Percentiles rank a stretch among this genome's conserved stretches.
These are phyloP conservation scores for Entrophospora sp. DNA, from an alignment of 192 early-diverging fungal genomes.

Conservation along the genomic window DNA sequence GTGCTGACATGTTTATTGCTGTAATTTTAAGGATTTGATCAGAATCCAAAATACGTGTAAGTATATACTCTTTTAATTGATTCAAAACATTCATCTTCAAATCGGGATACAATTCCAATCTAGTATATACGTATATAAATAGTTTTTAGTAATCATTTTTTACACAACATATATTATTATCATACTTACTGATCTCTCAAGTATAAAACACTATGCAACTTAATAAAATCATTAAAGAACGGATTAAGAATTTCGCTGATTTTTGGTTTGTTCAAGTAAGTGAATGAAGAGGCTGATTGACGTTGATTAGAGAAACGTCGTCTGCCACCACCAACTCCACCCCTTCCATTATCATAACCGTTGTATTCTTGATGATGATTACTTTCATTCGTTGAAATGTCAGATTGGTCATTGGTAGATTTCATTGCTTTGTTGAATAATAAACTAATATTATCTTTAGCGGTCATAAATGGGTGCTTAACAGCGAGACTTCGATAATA, in stretches of 20 bases:
- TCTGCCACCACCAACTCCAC: constrained; percentile 24
- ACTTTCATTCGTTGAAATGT: not conserved
- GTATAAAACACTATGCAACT: constrained; percentile 31
- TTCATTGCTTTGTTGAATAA: constrained; percentile 30
- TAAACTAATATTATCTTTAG: constrained; percentile 36
- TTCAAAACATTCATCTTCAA: constrained; percentile 8
- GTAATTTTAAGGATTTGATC: constrained; percentile 20
- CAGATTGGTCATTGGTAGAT: constrained; percentile 10
- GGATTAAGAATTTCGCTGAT: constrained; percentile 18
- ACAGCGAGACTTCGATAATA: constrained; percentile 43
- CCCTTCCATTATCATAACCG: no score
- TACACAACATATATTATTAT: constrained; percentile 14
- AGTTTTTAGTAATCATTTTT: not conserved
- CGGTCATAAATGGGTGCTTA: constrained; percentile 37
- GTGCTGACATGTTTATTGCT: constrained; percentile 18
- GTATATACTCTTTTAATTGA: not conserved
- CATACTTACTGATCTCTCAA: constrained; percentile 24
- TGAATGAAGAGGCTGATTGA: not conserved
- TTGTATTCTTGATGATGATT: constrained; percentile 13
- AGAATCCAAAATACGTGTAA: constrained; percentile 6
- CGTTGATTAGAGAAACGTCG: constrained; percentile 19
- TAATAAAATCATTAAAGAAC: constrained; percentile 30
- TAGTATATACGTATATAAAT: not conserved
- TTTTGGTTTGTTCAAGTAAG: constrained; percentile 24
- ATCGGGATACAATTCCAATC: constrained; percentile 11